Percentiles rank a stretch among this genome's conserved stretches.
Evolutionary conservation across 2,329 filamentous ascomycete genomes (phyloP).

Genomic region (Calonectria hongkongensis): DNA sequence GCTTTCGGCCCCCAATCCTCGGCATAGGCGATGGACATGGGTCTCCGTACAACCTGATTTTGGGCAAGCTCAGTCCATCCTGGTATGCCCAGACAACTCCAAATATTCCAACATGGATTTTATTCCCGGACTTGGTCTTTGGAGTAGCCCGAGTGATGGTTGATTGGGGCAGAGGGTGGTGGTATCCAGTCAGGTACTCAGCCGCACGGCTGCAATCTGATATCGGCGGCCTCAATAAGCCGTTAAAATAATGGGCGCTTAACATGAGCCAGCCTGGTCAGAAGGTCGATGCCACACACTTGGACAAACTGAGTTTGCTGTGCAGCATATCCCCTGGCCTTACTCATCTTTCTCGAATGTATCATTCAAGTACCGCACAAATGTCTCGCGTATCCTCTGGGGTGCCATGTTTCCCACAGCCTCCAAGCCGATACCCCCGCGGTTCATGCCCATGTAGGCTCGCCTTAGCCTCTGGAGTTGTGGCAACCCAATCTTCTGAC

Average conservation of each 20-base stretch:
- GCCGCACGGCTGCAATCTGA: constrained; percentile 16
- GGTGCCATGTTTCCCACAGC: constrained; percentile 72
- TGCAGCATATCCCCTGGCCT: constrained; percentile 37
- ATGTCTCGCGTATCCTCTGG: constrained; percentile 75
- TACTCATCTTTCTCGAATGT: constrained; percentile 76
- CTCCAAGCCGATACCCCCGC: constrained; percentile 79
- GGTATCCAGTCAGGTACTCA: not conserved
- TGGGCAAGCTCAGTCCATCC: not conserved
- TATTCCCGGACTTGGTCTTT: constrained; percentile 15
- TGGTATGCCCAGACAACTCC: constrained; percentile 1
- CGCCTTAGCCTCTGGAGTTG: constrained; percentile 86
- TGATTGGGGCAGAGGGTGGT: not conserved
- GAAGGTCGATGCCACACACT: not conserved
- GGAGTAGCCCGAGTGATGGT: not conserved
- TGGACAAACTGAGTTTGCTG: not conserved
- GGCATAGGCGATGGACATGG: constrained; percentile 18
- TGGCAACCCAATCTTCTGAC: constrained; percentile 79
- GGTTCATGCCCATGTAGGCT: constrained; percentile 85
- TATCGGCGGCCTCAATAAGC: constrained; percentile 14
- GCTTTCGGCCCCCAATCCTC: constrained; percentile 26
- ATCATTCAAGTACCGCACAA: constrained; percentile 81
- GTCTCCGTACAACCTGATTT: constrained; percentile 5
- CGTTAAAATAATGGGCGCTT: not conserved
- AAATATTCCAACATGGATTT: not conserved
- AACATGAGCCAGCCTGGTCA: not conserved